These are phyloP conservation scores for Dryas drummondii DNA, from an alignment of 306 rosid species.

Conservation along the genomic window DNA sequence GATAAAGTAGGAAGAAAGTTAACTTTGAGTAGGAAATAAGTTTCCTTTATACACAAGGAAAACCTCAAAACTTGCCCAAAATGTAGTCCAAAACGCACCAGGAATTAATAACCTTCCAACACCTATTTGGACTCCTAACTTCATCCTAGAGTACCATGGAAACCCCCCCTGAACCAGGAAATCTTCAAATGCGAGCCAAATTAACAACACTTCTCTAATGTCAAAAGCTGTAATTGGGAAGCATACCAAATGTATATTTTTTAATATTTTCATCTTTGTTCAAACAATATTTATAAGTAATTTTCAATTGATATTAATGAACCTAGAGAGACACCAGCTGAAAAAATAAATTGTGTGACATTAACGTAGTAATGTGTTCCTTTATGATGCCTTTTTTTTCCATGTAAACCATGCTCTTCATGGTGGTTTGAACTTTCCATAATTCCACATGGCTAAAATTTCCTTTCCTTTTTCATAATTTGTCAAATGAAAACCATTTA, in stretches of 20 bases:
- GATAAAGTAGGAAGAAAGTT: too few relatives aligned
- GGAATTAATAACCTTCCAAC: too few relatives aligned
- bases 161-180: too few relatives aligned
- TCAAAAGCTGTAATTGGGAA: background rate
- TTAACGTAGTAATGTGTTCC: background rate
- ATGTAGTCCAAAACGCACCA: too few relatives aligned
- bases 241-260: background rate
- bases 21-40: too few relatives aligned
- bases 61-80: too few relatives aligned
- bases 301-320: background rate
- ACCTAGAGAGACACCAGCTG: background rate
- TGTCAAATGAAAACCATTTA: background rate
- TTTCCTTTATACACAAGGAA: too few relatives aligned
- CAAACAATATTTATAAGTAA: background rate
- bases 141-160: too few relatives aligned
- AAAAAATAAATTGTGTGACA: background rate
- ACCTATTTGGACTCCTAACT: too few relatives aligned
- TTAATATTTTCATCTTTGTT: background rate
- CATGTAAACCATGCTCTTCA: background rate
- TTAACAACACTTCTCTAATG: too few relatives aligned
- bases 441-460: background rate
- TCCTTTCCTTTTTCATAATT: background rate
- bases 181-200: too few relatives aligned
- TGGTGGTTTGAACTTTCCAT: background rate
- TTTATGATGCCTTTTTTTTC: background rate